These are phyloP conservation scores for Crithidia expoeki DNA, from an alignment of 208 protist genomes.

Conservation along the genomic window DNA sequence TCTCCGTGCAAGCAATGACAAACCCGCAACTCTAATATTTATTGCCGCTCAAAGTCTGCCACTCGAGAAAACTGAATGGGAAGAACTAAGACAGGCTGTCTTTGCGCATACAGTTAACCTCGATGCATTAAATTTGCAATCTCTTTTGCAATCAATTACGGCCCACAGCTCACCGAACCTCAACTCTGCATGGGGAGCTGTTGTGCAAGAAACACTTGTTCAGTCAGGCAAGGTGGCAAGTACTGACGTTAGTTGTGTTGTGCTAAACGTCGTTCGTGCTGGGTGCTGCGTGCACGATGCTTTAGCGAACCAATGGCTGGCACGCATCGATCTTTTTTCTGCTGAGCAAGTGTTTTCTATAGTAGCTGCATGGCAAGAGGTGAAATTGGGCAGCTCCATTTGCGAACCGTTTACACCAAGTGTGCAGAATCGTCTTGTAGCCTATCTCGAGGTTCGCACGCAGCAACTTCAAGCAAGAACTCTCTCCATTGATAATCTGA, in stretches of 20 bases:
- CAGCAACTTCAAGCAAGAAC: neutral
- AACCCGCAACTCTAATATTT: neutral
- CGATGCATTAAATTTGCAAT: neutral
- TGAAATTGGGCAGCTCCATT: neutral
- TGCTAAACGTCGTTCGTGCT: slow-evolving; percentile 3
- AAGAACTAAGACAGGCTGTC: slow-evolving; percentile 1
- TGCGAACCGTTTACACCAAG: neutral
- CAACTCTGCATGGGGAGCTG: slow-evolving; percentile 14
- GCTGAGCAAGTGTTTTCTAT: neutral
- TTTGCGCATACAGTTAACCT: slow-evolving; percentile 6
- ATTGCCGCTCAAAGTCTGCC: slow-evolving; percentile 11
- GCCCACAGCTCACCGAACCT: neutral
- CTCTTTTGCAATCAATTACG: slow-evolving; percentile 14
- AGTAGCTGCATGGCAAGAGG: slow-evolving; percentile 3
- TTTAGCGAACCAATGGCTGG: neutral
- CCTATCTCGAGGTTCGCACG: neutral
- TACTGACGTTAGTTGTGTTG: neutral
- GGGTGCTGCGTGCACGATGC: neutral
- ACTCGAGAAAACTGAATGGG: slow-evolving; percentile 15
- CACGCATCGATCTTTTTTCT: neutral
- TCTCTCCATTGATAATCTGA: neutral
- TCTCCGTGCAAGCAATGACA: slow-evolving; percentile 1
- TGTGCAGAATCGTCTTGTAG: neutral
- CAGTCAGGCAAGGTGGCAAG: neutral
- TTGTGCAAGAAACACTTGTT: slow-evolving; percentile 17